Conservation (phyloP, 176 grass and related monocot genomes). For the Triticum timopheevii region DNA sequence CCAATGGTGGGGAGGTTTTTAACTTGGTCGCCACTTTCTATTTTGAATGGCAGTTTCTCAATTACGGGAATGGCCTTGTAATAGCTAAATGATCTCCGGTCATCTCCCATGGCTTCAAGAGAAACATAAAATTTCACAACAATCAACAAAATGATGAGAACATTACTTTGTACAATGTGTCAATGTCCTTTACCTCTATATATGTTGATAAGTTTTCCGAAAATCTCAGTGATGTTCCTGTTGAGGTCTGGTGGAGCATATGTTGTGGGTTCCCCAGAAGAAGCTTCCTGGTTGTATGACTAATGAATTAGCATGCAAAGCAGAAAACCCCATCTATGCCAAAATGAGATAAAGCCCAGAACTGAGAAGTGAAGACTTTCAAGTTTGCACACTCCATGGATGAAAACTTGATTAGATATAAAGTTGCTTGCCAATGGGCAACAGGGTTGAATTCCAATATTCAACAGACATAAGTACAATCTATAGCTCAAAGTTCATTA, state of each 20-base stretch:
- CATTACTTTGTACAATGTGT: not conserved
- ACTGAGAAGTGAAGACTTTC: not conserved
- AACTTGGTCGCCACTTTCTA: slow-evolving; percentile 82
- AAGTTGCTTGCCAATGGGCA: not conserved
- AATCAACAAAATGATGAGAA: not conserved
- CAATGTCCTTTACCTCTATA: slow-evolving; percentile 63
- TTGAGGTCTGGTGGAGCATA: slow-evolving; percentile 82
- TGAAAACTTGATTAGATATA: not conserved
- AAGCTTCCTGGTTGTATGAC: slow-evolving; percentile 43
- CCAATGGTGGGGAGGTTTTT: slow-evolving; percentile 86
- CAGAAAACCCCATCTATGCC: not conserved
- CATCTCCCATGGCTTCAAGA: slow-evolving; percentile 81
- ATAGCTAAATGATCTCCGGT: slow-evolving; percentile 95
- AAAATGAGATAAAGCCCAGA: not conserved
- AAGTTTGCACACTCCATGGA: not conserved
- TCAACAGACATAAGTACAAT: not conserved
- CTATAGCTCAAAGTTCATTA: not conserved
- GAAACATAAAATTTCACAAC: slow-evolving; percentile 5
- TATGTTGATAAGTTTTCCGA: slow-evolving; percentile 88
- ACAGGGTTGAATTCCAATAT: not conserved
- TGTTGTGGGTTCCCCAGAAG: slow-evolving; percentile 45
- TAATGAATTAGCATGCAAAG: slow-evolving; percentile 10
- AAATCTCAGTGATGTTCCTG: slow-evolving; percentile 85
- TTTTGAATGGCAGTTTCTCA: slow-evolving; percentile 89
- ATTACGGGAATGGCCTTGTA: slow-evolving; percentile 93